Base-by-base conservation (phyloP, 257 asterid genomes). In the Plectranthus barbatus region DNA sequence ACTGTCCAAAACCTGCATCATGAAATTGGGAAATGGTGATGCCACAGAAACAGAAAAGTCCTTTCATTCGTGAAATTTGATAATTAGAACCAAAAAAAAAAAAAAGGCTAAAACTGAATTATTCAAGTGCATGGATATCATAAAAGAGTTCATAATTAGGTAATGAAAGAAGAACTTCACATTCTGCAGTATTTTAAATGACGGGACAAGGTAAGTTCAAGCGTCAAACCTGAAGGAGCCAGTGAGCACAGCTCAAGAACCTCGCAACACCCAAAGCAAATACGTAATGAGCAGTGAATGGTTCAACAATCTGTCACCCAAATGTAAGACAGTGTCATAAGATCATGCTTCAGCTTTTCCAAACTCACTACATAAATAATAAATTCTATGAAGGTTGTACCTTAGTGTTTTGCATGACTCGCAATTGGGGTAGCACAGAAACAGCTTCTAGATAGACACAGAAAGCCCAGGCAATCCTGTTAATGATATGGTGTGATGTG, bases 211-310 rank as follows among this genome's bases (percentile, higher is more conserved):
- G 31, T 12, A 44, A 68, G 42, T 77, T 40, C 34, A 15, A 11
- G 50, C 33, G 58, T 71, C 81, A 71, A 77, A 85, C 94, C 94
- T 85, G 94, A 60, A 85, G 90, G 74, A 85, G 87, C 90, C 94
- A 85, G 70, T 85, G 94, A 36, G 94, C 94, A 63, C 90, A 86
- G 78, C 90, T 83, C 71, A 83, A 76, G 79, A 86, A 86, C 78
- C 94, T 83, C 2, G 94, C 94, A 55, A 85, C 87, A 53, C 94
- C 94, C 79, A 85, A 67, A 20, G 94, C 94, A 68, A 85, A 86
- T 29, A 83, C 94, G 56, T 86, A 86, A 75, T 86, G 90, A 61
- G 90, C 84, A 12, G 94, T 86, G 74, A 86, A 86, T 15, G 94
- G 94, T 81, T 86, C 94, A 39, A 86, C 94, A 67, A 86, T 86